A percentile compares a stretch with the other conserved stretches of the same genome.
These are phyloP conservation scores for Candida schatavii DNA, from an alignment of 805 yeast genomes.

Conservation along the genomic window DNA sequence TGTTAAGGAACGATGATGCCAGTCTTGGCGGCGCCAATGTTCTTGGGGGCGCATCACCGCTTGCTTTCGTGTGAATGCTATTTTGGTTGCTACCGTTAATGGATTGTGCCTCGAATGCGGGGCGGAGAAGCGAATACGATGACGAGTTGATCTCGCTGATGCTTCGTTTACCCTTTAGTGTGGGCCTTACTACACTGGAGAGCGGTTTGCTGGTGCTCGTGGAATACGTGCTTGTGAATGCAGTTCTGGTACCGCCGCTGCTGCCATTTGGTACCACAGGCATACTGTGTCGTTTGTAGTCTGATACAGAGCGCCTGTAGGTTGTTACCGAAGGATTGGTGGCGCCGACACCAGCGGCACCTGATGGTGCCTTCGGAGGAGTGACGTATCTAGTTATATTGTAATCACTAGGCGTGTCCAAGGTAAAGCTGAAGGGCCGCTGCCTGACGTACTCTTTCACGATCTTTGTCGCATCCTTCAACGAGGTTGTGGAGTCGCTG, in stretches of 20 bases:
- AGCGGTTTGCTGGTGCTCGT: too few relatives aligned
- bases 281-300: conserved; percentile 1
- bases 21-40: not conserved
- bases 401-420: conserved; percentile 25
- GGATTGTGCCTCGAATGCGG: not conserved
- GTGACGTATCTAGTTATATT: conserved; percentile 4
- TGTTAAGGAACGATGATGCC: not conserved
- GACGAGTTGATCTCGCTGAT: not conserved
- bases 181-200: too few relatives aligned
- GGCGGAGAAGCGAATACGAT: not conserved
- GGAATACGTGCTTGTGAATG: not conserved
- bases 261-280: not conserved
- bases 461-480: conserved; percentile 12
- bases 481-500: conserved; percentile 4
- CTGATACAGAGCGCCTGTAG: conserved; percentile 3
- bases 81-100: not conserved
- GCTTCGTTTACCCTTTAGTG: not conserved
- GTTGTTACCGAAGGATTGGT: too few relatives aligned
- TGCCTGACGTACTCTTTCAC: conserved; percentile 20
- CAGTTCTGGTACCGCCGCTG: not conserved
- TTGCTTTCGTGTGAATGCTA: not conserved
- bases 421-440: conserved; percentile 25
- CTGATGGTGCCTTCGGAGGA: not conserved
- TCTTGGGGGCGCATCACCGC: not conserved
- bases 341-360: conserved; percentile 4